These are phyloP conservation scores for Paecilomyces variotii DNA, from an alignment of 2,329 filamentous ascomycete species.

Conservation along the genomic window DNA sequence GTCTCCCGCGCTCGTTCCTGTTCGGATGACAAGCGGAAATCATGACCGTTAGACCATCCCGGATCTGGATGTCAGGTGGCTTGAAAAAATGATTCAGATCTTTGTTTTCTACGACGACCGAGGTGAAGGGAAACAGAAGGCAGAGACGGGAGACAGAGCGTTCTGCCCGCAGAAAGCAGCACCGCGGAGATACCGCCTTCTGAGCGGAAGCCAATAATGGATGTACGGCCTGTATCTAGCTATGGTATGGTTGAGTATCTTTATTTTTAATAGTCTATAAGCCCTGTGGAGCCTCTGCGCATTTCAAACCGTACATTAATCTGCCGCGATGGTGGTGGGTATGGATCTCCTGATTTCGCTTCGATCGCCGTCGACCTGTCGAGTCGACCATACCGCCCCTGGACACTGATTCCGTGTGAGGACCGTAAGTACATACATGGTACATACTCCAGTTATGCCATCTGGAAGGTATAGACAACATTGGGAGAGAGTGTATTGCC, in stretches of 20 bases:
- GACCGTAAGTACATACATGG: background rate
- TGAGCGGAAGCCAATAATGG: no score
- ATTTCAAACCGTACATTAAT: background rate
- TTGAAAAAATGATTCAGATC: background rate
- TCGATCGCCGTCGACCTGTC: background rate
- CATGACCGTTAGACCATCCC: constrained; percentile 3
- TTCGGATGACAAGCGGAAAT: constrained; percentile 3
- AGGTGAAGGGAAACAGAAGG: no score
- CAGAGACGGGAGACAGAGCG: no score
- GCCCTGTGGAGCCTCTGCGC: background rate
- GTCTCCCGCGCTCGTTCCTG: constrained; percentile 13
- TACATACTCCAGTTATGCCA: background rate
- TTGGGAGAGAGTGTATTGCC: background rate
- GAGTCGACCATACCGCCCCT: background rate
- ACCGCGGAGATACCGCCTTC: no score
- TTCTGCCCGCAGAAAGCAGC: no score
- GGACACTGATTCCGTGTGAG: background rate
- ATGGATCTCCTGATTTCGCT: background rate
- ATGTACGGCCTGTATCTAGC: no score
- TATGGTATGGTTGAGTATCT: background rate
- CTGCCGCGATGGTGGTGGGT: background rate
- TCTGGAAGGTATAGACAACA: background rate
- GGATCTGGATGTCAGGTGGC: background rate
- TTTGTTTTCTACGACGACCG: background rate
- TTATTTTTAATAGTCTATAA: background rate